Percentiles rank a stretch among this genome's conserved stretches.
phyloP scores from a whole-genome alignment of 257 asterid species.

The Jaltomata sinuosa region DNA sequence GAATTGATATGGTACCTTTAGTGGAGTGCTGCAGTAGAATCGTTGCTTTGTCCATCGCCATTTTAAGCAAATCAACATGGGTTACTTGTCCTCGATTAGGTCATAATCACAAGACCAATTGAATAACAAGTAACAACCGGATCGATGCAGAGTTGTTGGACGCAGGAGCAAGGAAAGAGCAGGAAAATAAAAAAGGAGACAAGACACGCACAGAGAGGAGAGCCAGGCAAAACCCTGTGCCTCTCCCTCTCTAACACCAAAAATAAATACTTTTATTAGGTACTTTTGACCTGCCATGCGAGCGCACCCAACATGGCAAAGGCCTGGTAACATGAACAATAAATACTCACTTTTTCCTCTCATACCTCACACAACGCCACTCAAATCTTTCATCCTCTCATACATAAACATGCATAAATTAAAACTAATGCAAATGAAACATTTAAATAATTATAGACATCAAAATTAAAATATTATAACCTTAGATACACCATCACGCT shows the following conservation, averaged over 20 bases:
- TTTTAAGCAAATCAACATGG: not conserved
- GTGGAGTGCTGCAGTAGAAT: not conserved
- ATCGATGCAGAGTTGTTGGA: not conserved
- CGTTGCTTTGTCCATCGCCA: not conserved
- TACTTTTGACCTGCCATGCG: conserved; percentile 11
- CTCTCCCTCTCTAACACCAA: not conserved
- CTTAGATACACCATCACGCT: not conserved
- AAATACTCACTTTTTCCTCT: conserved; percentile 3
- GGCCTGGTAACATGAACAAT: not conserved
- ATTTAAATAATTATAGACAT: not conserved
- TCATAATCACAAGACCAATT: not conserved
- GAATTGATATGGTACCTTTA: not conserved
- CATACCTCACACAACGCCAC: not conserved
- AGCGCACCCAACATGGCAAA: conserved; percentile 21
- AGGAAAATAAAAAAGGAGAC: not conserved
- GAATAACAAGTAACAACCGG: not conserved
- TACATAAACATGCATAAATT: not conserved
- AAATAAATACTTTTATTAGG: not conserved
- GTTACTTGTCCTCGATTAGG: not conserved
- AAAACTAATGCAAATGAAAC: not conserved
- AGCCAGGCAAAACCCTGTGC: conserved; percentile 46
- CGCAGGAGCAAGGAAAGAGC: not conserved
- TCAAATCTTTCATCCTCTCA: not conserved
- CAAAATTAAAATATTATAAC: not conserved
- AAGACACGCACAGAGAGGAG: conserved; percentile 18